Evolutionary conservation across 805 yeast species (phyloP), one percentile per base, ranked within the genome.

Genomic region (Deakozyma indianensis): DNA sequence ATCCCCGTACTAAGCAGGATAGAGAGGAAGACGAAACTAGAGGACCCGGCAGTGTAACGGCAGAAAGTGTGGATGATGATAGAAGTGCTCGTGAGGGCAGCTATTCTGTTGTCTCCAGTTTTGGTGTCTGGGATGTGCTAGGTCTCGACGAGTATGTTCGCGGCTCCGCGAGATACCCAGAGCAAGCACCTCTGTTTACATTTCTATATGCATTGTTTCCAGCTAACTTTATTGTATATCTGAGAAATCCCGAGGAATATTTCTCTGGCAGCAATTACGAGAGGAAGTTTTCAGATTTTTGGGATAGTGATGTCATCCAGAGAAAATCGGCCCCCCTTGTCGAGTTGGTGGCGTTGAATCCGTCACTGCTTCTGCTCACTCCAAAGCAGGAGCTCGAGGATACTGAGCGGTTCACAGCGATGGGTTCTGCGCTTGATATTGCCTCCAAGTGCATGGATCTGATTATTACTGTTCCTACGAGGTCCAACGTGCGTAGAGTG

Each of bases 141-240:
- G 22, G 20, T 3, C 24, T 29, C 3, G 22, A 23, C 4, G 21
- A 14, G 28, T 22, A 41, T 11, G 47, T 25, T 9, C 18, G 38
- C 15, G 28, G 25, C 5, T 7, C 38, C 5, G 44, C 48, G 11
- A 45, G 49, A 28, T 49, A 28, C 23, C 60, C 65, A 14, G 53
- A 64, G 43, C 48, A 61, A 41, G 58, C 56, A 43, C 60, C 68
- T 41, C 54, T 75, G n/a, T 68, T 67, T 44, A 68, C 75, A 1
- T 58, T 75, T 22, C 54, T 78, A 1, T 79, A 79, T 50, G 83
- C 80, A 0, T 55, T 78, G 11, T 78, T 68, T 48, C 83, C 84
- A 0, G 55, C 67, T 21, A 73, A 73, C 49, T 59, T 77, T 3
- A 52, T 68, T 22, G 51, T 56, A 4, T 77, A 73, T 52, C 50